phyloP scores from a whole-genome alignment of 306 rosid species.

The Cyamopsis tetragonoloba region DNA sequence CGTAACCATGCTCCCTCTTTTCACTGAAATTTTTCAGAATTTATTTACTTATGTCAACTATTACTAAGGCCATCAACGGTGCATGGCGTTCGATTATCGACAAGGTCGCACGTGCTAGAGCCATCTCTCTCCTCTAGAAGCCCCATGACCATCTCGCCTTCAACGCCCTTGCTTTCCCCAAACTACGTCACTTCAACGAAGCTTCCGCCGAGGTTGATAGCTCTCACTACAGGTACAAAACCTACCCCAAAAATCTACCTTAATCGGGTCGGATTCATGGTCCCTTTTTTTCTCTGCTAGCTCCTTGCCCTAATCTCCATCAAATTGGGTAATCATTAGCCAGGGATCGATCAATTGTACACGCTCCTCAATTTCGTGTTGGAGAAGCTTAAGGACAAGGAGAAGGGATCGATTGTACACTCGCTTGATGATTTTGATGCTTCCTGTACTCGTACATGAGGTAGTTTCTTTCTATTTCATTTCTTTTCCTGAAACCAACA shows the following conservation, averaged over 20 bases:
- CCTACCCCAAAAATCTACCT: constrained; percentile 60
- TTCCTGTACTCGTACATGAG: constrained; percentile 69
- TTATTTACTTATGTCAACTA: no score
- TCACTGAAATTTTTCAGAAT: no score
- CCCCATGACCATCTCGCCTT: constrained; percentile 90
- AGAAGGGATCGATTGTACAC: constrained; percentile 77
- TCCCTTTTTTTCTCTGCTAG: constrained; percentile 91
- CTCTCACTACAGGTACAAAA: constrained; percentile 60
- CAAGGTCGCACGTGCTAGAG: constrained; percentile 77
- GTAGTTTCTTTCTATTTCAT: constrained; percentile 27
- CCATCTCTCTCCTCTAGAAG: constrained; percentile 67
- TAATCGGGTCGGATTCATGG: constrained; percentile 73
- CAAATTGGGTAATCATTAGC: constrained; percentile 68
- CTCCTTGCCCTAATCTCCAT: constrained; percentile 60
- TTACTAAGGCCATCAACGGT: no score
- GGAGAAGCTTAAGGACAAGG: constrained; percentile 35
- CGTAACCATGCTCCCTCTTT: no score
- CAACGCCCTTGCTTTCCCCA: constrained; percentile 76
- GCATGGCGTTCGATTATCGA: constrained; percentile 91
- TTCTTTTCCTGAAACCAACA: neutral
- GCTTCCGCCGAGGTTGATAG: constrained; percentile 70
- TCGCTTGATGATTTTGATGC: constrained; percentile 94
- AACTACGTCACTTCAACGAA: constrained; percentile 80
- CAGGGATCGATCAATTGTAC: constrained; percentile 76
- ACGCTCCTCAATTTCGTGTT: constrained; percentile 58